Evolutionary conservation across 441 rosid genomes (phyloP), one percentile per base, ranked within the genome.

Genomic region (Pelargonium cotyledonis): DNA sequence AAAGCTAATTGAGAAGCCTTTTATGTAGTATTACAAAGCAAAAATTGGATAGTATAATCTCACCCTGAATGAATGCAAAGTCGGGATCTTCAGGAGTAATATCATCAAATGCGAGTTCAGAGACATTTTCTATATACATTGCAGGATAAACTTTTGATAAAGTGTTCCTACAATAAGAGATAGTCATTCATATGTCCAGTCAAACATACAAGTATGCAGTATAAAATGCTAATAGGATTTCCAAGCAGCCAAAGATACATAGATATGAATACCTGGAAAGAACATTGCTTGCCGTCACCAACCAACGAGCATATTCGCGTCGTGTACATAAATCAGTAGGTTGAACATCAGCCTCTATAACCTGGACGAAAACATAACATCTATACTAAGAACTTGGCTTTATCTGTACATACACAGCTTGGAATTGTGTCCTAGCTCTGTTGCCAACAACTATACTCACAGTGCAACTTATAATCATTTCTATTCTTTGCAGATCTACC

Each of bases 231-330:
- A 40, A 70, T 26, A 49, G 62, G 15, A 62, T 62, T 21, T 23
- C 65, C 16, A 5, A 62, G 16, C 38, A 31, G 11, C 62, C 62
- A 19, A 18, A 26, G 62, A 26, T 19, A 57, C 26, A 57, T 26
- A 57, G 68, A n/a, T 14, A 47, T 41, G 29, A 18, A 62, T 81
- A 95, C 99, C 99, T 90, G 68, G 97, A 85, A 73, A 95, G 83
- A 51, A 84, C 85, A 77, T 87, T 77, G 78, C 95, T 92, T 51
- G 97, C 96, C 76, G 87, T 80, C 64, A 95, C 88, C 80, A 95
- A 80, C 97, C 99, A 95, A 67, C 92, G 88, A 67, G 96, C 99
- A 80, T 92, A 95, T 67, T 90, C 95, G 66, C 97, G 92, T 16
- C 98, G 98, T 68, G 90, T 85, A 68, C 98, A 95, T 15, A 95